These are phyloP conservation scores for Spiromastix sp. DNA, from an alignment of 2,329 filamentous ascomycete genomes.

Conservation along the genomic window DNA sequence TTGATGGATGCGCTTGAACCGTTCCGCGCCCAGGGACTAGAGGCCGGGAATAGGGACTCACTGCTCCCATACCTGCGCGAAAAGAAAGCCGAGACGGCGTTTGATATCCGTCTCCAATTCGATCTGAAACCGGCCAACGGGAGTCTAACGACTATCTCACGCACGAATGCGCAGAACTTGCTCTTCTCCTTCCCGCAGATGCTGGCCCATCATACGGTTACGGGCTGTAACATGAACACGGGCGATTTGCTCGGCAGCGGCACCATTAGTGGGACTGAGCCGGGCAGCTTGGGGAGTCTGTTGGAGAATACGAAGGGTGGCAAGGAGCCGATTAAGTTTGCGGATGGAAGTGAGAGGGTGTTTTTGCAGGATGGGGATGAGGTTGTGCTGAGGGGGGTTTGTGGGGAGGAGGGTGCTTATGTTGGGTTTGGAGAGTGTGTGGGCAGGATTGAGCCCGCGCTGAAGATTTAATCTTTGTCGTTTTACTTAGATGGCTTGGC, in stretches of 20 bases:
- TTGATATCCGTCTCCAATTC: constrained; percentile 60
- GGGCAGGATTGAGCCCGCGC: constrained; percentile 9
- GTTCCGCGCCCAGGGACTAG: constrained; percentile 46
- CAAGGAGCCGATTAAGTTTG: constrained; percentile 52
- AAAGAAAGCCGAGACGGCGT: constrained; percentile 47
- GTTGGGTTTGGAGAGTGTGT: constrained; percentile 61
- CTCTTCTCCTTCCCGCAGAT: constrained; percentile 79
- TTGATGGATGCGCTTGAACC: constrained; percentile 65
- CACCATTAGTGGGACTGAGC: constrained; percentile 58
- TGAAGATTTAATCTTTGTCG: constrained; percentile 4
- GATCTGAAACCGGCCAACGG: constrained; percentile 40
- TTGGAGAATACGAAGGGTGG: constrained; percentile 63
- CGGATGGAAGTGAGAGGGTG: constrained; percentile 54
- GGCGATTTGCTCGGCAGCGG: constrained; percentile 70
- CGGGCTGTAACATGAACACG: constrained; percentile 62
- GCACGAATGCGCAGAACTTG: constrained; percentile 54
- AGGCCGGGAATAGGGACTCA: constrained; percentile 40
- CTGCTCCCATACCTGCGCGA: constrained; percentile 57
- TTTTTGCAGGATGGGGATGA: constrained; percentile 69
- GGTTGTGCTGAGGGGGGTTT: constrained; percentile 54
- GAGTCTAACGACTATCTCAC: constrained; percentile 45
- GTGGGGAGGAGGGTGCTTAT: constrained; percentile 53
- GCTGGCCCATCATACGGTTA: constrained; percentile 68
- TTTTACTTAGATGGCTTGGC: too few relatives aligned
- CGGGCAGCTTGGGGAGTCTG: constrained; percentile 55